A percentile compares a stretch with the other conserved stretches of the same genome.
Conservation (phyloP, 495 filamentous ascomycete genomes). For the Halenospora varia region DNA sequence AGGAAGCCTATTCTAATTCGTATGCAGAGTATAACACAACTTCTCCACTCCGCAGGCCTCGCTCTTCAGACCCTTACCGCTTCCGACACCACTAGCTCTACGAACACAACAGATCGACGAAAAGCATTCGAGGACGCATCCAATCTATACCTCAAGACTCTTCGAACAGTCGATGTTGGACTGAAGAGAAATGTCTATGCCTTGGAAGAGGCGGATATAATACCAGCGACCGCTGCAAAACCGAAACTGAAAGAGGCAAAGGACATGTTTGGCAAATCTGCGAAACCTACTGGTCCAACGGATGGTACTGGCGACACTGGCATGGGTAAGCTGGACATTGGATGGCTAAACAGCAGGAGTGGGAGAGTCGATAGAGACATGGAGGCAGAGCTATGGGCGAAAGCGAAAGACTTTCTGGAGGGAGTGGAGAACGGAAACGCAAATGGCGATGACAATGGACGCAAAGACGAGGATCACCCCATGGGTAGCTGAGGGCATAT, state of each 20-base stretch:
- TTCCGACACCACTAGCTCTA: conserved; percentile 29
- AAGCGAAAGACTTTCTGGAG: conserved; percentile 36
- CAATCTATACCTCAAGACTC: conserved; percentile 61
- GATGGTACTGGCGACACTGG: neutral
- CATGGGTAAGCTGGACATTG: conserved; percentile 53
- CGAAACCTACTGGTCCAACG: neutral
- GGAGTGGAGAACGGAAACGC: neutral
- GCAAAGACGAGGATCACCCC: conserved; percentile 4
- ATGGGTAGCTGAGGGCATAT: conserved; percentile 14
- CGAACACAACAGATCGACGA: conserved; percentile 43
- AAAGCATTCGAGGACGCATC: conserved; percentile 57
- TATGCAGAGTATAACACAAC: conserved; percentile 39
- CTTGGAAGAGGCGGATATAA: conserved; percentile 71
- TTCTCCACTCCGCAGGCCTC: conserved; percentile 63
- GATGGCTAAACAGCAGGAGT: conserved; percentile 79
- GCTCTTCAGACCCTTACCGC: conserved; percentile 68
- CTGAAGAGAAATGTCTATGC: conserved; percentile 76
- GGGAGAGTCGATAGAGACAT: conserved; percentile 72
- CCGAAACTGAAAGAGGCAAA: conserved; percentile 7
- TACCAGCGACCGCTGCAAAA: conserved; percentile 41
- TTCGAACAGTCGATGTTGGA: conserved; percentile 65
- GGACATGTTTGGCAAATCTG: neutral
- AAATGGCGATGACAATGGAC: neutral
- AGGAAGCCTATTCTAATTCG: conserved; percentile 3
- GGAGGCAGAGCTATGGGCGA: conserved; percentile 73